Conservation (phyloP, 2,329 filamentous ascomycete species). For the Berkeleyomyces basicola region DNA sequence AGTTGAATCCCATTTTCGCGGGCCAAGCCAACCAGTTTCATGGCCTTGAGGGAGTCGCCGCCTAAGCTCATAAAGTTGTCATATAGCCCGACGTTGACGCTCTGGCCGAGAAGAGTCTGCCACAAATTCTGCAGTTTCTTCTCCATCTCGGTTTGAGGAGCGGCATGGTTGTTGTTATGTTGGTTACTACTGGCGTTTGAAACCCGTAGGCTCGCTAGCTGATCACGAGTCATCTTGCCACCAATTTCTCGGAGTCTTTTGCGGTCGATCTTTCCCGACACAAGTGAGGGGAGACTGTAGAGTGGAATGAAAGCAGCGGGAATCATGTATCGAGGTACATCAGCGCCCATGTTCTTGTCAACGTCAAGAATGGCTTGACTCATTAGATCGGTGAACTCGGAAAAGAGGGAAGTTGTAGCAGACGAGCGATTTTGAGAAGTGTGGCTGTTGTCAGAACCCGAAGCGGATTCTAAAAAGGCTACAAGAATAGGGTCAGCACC, state of each 20-base stretch:
- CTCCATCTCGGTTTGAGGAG: slow-evolving; percentile 25
- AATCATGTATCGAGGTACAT: slow-evolving; percentile 31
- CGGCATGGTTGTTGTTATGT: slow-evolving; percentile 20
- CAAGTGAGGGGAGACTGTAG: slow-evolving; percentile 28
- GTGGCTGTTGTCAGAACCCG: slow-evolving; percentile 17
- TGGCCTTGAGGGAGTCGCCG: slow-evolving; percentile 35
- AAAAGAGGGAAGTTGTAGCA: slow-evolving; percentile 17
- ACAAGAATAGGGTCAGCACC: slow-evolving; percentile 29
- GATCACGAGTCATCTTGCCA: slow-evolving; percentile 22
- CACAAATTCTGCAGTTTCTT: slow-evolving; percentile 24
- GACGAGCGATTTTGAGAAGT: slow-evolving; percentile 18
- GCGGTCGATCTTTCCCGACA: slow-evolving; percentile 33
- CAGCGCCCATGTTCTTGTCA: slow-evolving; percentile 20
- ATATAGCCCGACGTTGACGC: slow-evolving; percentile 21
- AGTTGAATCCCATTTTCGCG: slow-evolving; percentile 24
- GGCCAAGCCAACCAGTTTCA: slow-evolving; percentile 31
- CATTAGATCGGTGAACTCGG: slow-evolving; percentile 21
- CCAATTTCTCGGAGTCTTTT: slow-evolving; percentile 32
- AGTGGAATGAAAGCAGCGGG: slow-evolving; percentile 31
- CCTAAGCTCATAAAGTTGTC: slow-evolving; percentile 33
- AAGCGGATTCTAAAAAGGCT: slow-evolving; percentile 25
- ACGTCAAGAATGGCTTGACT: slow-evolving; percentile 19
- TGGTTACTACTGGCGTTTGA: slow-evolving; percentile 16
- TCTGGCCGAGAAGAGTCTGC: slow-evolving; percentile 23
- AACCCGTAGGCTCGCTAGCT: slow-evolving; percentile 13